Percentiles rank a stretch among this genome's conserved stretches.
phyloP scores from a whole-genome alignment of 2,329 filamentous ascomycete species.

The Alternaria burnsii region DNA sequence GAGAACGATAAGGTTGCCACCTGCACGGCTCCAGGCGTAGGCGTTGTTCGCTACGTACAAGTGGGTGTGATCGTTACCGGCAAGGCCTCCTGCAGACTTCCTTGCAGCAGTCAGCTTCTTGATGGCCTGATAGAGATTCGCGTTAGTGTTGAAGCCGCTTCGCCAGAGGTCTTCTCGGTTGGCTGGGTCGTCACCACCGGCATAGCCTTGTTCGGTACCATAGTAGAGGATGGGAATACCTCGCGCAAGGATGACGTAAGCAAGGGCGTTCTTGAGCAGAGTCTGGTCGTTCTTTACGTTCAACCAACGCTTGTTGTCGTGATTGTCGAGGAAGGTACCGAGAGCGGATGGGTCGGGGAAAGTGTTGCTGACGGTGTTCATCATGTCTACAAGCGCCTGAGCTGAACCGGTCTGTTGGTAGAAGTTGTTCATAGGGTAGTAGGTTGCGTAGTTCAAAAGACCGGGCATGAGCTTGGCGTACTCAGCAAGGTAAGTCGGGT shows the following conservation, averaged over 20 bases:
- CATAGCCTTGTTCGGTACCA: conserved; percentile 51
- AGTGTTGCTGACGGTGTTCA: conserved; percentile 41
- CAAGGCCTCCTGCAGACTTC: conserved; percentile 53
- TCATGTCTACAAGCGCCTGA: conserved; percentile 47
- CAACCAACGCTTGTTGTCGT: conserved; percentile 52
- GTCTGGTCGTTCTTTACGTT: conserved; percentile 47
- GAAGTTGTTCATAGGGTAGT: conserved; percentile 51
- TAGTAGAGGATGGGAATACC: conserved; percentile 54
- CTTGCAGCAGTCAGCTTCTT: conserved; percentile 37
- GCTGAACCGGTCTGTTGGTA: conserved; percentile 45
- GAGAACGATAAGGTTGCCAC: conserved; percentile 56
- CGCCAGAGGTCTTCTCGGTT: conserved; percentile 55
- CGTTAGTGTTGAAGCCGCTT: conserved; percentile 44
- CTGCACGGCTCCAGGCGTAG: conserved; percentile 58
- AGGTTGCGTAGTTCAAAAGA: conserved; percentile 68
- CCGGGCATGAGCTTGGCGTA: conserved; percentile 66
- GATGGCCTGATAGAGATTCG: conserved; percentile 42
- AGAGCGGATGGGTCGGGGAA: conserved; percentile 49
- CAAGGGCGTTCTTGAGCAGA: conserved; percentile 51
- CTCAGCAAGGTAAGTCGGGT: conserved; percentile 60
- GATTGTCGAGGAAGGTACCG: conserved; percentile 52
- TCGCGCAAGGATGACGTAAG: conserved; percentile 48
- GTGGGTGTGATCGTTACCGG: conserved; percentile 56
- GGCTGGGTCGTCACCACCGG: conserved; percentile 48
- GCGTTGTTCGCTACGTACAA: conserved; percentile 54